Evolutionary conservation across 164 flowering plant species (phyloP).

Genomic region (grape (Vitis vinifera)): DNA sequence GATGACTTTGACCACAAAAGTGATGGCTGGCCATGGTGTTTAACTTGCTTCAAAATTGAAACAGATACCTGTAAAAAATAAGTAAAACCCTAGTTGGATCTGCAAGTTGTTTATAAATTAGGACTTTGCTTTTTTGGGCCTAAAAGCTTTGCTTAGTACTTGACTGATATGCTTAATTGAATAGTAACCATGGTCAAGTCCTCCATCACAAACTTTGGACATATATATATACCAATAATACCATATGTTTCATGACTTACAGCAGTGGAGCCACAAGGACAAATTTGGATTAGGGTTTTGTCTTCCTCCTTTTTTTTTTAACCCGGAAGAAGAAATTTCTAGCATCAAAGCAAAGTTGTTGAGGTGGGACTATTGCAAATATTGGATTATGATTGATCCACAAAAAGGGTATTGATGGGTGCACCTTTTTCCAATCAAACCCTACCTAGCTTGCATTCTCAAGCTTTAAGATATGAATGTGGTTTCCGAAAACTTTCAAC

Average conservation of each 20-base stretch:
- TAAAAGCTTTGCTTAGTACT: not conserved
- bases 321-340: not conserved
- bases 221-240: no score
- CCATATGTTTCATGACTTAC: no score
- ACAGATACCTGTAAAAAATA: not conserved
- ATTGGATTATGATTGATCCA: not conserved
- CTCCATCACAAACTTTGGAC: no score
- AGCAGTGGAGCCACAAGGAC: no score
- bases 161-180: no score
- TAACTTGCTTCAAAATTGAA: not conserved
- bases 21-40: conserved; percentile 2
- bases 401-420: not conserved
- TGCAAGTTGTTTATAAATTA: not conserved
- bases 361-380: not conserved
- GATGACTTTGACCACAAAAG: conserved; percentile 24
- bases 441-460: conserved; percentile 6
- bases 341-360: not conserved
- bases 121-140: not conserved
- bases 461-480: conserved; percentile 15
- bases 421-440: conserved; percentile 1
- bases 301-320: no score
- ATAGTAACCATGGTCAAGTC: no score
- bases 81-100: not conserved
- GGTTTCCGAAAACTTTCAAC: conserved; percentile 22
- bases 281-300: no score